Evolutionary conservation across 306 rosid species (phyloP).

Genomic region (Castanospermum australe): DNA sequence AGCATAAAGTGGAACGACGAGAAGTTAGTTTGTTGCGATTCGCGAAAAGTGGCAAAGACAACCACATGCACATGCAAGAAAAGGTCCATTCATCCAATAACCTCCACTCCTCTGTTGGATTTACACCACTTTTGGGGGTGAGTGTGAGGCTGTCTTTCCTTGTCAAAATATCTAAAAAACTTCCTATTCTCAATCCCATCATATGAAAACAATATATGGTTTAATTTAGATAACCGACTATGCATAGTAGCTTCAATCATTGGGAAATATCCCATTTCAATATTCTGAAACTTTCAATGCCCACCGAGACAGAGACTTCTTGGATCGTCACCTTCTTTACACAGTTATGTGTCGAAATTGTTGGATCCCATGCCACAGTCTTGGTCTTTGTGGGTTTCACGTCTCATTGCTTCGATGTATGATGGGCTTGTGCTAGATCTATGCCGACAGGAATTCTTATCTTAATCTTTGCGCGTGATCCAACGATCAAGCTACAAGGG

Average conservation of each 20-base stretch:
- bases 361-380: background rate
- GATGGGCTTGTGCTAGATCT: background rate
- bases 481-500: background rate
- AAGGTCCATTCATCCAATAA: constrained; percentile 2
- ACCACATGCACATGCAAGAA: constrained; percentile 20
- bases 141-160: background rate
- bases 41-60: constrained; percentile 18
- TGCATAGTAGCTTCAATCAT: background rate
- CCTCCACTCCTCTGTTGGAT: constrained; percentile 6
- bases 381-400: background rate
- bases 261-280: constrained; percentile 4
- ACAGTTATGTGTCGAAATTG: background rate
- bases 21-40: constrained; percentile 26
- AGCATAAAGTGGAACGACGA: constrained; percentile 33
- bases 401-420: constrained; percentile 19
- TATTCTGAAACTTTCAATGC: background rate
- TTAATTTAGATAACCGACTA: background rate
- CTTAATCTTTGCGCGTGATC: constrained; percentile 5
- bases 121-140: background rate
- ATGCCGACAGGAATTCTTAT: constrained; percentile 11
- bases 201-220: background rate
- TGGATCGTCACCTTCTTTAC: background rate
- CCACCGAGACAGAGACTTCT: background rate
- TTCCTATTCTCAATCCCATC: background rate
- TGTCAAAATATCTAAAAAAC: background rate